phyloP scores from a whole-genome alignment of 306 rosid genomes.

The Vigna hirtella region DNA sequence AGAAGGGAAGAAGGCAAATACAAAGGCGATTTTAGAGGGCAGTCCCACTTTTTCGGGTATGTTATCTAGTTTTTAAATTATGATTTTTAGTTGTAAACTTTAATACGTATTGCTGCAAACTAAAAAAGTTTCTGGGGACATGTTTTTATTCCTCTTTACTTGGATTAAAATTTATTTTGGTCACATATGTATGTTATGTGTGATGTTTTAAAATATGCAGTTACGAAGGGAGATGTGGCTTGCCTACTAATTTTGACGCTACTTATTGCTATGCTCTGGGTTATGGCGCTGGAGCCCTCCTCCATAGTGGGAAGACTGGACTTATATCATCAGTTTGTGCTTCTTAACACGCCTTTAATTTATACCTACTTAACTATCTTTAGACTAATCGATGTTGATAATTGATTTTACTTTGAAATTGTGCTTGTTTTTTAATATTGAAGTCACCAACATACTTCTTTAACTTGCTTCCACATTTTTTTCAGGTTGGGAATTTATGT shows the following conservation, averaged over 20 bases:
- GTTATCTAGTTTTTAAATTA: constrained; percentile 13
- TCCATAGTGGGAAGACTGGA: constrained; percentile 91
- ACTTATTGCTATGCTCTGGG: constrained; percentile 95
- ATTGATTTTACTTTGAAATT: constrained; percentile 2
- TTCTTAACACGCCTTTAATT: constrained; percentile 23
- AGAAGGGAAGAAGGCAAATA: constrained; percentile 81
- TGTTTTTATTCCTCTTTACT: neutral
- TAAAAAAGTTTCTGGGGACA: neutral
- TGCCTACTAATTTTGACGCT: constrained; percentile 97
- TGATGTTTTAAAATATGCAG: constrained; percentile 52
- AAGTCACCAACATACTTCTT: constrained; percentile 24
- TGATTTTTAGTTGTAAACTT: constrained; percentile 17
- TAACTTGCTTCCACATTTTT: constrained; percentile 24
- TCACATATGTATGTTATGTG: constrained; percentile 2
- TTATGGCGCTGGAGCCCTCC: constrained; percentile 93
- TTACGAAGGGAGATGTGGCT: constrained; percentile 97
- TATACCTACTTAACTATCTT: constrained; percentile 26
- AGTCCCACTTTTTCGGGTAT: constrained; percentile 99
- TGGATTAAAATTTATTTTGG: neutral
- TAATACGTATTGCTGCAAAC: constrained; percentile 1
- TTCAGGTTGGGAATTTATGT: constrained; percentile 87
- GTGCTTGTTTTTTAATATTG: constrained; percentile 15
- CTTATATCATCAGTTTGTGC: constrained; percentile 90
- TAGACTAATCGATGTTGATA: constrained; percentile 11
- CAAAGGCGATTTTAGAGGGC: constrained; percentile 71